These are phyloP conservation scores for Daphne laureola DNA, from an alignment of 441 rosid genomes.

Conservation along the genomic window DNA sequence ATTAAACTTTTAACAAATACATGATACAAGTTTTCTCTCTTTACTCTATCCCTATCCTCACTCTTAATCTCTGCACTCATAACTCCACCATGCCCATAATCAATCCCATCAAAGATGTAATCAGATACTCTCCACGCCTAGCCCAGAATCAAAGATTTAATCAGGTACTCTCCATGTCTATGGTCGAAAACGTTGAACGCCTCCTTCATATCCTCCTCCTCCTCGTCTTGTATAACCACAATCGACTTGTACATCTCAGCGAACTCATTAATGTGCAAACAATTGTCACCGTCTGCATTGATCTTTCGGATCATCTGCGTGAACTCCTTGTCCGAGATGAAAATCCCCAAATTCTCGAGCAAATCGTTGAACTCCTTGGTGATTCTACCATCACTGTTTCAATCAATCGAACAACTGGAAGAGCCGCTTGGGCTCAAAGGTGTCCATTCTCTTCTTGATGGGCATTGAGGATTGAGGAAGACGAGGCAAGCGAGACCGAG, in stretches of 20 bases:
- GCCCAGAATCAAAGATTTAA: no score
- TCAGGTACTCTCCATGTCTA: constrained; percentile 83
- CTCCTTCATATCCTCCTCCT: constrained; percentile 68
- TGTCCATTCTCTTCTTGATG: constrained; percentile 73
- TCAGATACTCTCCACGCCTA: no score
- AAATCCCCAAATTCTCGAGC: constrained; percentile 59
- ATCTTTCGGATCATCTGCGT: constrained; percentile 57
- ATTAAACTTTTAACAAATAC: no score
- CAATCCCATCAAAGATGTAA: no score
- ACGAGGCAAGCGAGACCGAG: constrained; percentile 41
- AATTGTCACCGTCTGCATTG: constrained; percentile 63
- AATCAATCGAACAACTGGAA: constrained; percentile 79
- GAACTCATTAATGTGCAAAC: constrained; percentile 70
- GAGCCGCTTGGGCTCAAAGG: constrained; percentile 42
- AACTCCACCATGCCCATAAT: no score
- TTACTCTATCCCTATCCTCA: no score
- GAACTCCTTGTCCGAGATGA: constrained; percentile 51
- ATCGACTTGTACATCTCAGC: constrained; percentile 50
- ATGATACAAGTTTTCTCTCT: no score
- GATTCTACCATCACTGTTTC: constrained; percentile 64
- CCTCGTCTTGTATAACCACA: constrained; percentile 42
- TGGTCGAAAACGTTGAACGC: constrained; percentile 81
- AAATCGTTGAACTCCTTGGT: constrained; percentile 59
- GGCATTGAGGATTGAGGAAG: constrained; percentile 47
- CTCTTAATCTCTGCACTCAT: no score